Percentiles rank a stretch among this genome's conserved stretches.
These are phyloP conservation scores for Schizophyllum commune DNA, from an alignment of 1,284 basidiomycete genomes.

Conservation along the genomic window DNA sequence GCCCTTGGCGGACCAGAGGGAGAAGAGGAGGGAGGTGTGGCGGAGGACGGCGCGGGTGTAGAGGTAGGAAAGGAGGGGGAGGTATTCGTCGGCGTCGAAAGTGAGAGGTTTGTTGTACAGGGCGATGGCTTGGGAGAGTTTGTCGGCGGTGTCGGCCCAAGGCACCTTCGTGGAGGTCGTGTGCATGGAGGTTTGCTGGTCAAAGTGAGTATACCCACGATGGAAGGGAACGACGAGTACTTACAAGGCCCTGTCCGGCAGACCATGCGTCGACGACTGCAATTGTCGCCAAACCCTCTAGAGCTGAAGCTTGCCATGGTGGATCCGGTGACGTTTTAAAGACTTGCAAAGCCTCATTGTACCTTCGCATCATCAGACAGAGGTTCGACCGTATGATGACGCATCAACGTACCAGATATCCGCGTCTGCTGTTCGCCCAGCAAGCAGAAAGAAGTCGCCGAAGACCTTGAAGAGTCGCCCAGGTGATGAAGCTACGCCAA, in stretches of 20 bases:
- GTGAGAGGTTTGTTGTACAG: conserved; percentile 55
- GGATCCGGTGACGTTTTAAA: conserved; percentile 69
- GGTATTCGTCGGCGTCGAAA: conserved; percentile 49
- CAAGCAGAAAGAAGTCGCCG: conserved; percentile 82
- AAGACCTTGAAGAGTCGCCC: conserved; percentile 80
- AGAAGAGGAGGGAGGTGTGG: conserved; percentile 61
- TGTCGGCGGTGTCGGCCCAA: conserved; percentile 65
- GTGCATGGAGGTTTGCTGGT: conserved; percentile 33
- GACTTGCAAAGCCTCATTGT: conserved; percentile 71
- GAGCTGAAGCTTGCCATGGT: conserved; percentile 80
- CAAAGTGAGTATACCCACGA: conserved; percentile 9
- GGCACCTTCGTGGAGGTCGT: conserved; percentile 48
- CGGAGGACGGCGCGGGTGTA: conserved; percentile 62
- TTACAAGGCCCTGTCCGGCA: conserved; percentile 60
- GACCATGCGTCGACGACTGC: conserved; percentile 81
- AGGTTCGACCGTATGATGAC: conserved; percentile 6
- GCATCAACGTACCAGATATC: conserved; percentile 53
- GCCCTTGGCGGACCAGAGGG: conserved; percentile 80
- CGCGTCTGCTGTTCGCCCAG: conserved; percentile 77
- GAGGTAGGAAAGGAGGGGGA: conserved; percentile 56
- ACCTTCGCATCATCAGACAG: conserved; percentile 43
- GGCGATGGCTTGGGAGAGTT: conserved; percentile 53
- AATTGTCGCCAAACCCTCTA: conserved; percentile 78
- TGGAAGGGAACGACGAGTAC: conserved; percentile 20
- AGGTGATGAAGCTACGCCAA: conserved; percentile 65